Evolutionary conservation across 257 asterid species (phyloP).

Genomic region (Gynochthodes officinalis): DNA sequence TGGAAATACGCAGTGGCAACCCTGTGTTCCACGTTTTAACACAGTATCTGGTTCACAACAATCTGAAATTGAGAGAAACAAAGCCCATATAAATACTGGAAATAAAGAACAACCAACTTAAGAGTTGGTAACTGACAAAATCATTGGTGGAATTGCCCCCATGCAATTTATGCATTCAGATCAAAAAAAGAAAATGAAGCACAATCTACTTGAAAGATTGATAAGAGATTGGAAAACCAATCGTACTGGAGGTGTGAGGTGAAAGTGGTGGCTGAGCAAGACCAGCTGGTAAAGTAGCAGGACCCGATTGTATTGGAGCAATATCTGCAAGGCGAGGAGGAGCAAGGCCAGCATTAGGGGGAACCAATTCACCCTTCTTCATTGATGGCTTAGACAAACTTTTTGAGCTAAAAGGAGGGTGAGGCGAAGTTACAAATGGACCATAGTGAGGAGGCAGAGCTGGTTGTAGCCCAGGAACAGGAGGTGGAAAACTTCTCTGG

Average conservation of each 20-base stretch:
- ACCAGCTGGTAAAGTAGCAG: constrained; percentile 58
- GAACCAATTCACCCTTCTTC: constrained; percentile 45
- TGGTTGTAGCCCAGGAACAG: constrained; percentile 28
- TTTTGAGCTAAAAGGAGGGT: constrained; percentile 58
- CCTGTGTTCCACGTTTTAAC: constrained; percentile 66
- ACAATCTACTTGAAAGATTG: background rate
- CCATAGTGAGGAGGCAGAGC: constrained; percentile 52
- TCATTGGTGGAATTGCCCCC: background rate
- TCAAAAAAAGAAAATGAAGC: background rate
- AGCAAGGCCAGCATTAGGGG: constrained; percentile 42
- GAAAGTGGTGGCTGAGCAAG: constrained; percentile 89
- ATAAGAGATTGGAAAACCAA: background rate
- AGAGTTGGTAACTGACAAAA: background rate
- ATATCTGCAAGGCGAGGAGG: constrained; percentile 39
- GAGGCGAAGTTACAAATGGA: constrained; percentile 47
- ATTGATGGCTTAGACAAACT: constrained; percentile 45
- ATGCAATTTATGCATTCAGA: background rate
- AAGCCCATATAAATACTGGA: constrained; percentile 7
- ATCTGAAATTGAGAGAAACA: constrained; percentile 44
- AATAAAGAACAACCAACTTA: background rate
- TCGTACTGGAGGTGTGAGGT: constrained; percentile 69
- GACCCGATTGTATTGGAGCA: constrained; percentile 60
- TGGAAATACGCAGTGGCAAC: constrained; percentile 86
- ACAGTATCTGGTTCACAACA: constrained; percentile 88
- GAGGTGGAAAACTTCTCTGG: constrained; percentile 32